Evolutionary conservation across 1,284 basidiomycete species (phyloP), one percentile per base, ranked within the genome.

Genomic region (Pseudozyma sp.): DNA sequence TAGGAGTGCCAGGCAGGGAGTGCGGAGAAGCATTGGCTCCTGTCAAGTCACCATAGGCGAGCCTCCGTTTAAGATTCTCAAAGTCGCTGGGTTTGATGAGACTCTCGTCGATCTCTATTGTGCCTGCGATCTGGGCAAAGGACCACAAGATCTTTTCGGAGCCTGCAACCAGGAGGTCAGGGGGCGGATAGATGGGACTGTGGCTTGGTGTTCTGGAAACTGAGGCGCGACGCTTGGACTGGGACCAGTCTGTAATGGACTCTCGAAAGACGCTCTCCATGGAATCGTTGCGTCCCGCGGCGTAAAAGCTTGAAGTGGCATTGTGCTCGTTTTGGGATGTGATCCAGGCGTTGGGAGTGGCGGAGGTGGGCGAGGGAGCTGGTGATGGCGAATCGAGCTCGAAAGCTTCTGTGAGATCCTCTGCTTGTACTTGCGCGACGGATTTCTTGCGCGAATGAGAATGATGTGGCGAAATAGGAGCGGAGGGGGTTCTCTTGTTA

Each of bases 121-220:
- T 88, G 3, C 93, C 93, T n/a, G 89, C 86, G 30, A 94, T 87
- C 75, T 94, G 93, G 0, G 91, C 92, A 80, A 94, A 94, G 0
- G 93, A 90, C 85, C 94, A 95, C 0, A 94, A 87, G n/a, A 94
- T 88, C 11, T 92, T 86, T 73, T 93, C 91, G 8, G 88, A 87
- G 59, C 88, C 88, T 3, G 87, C 54, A 30, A 78, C 47, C 7
- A 75, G 37, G 6, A 57, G 30, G 33, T 71, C 57, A 6, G 50
- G 51, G 5, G 56, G 45, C 4, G 78, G 78, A 42, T 74, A 78
- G 44, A 79, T 68, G 2, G 78, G 70, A 47, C 72, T 75, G 13
- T 68, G 50, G 17, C 62, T 42, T 5, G 68, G 43, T 37, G 39
- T 50, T 37, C 45, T 45, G 16, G 54, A 42, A 29, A 54, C 33